Conservation (phyloP, 2,329 filamentous ascomycete genomes). For the Xylaria sp. region DNA sequence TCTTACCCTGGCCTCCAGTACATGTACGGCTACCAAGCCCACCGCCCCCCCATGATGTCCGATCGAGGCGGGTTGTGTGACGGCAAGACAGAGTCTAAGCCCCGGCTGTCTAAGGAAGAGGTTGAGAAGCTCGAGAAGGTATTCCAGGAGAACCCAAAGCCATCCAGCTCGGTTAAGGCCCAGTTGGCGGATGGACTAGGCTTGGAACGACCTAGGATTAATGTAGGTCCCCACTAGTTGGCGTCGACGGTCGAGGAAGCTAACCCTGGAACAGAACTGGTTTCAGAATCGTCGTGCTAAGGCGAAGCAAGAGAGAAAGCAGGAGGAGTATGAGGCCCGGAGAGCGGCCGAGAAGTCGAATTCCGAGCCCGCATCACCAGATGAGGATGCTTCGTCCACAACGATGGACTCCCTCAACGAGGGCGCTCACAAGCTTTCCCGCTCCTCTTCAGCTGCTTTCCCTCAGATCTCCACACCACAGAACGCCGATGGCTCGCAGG, state of each 20-base stretch:
- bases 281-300: conserved; percentile 63
- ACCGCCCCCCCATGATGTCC: conserved; percentile 23
- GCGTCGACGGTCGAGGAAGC: conserved; percentile 5
- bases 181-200: conserved; percentile 56
- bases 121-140: conserved; percentile 64
- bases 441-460: conserved; percentile 36
- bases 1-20: conserved; percentile 27
- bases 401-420: conserved; percentile 25
- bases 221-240: conserved; percentile 39
- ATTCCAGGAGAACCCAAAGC: conserved; percentile 60
- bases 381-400: conserved; percentile 20
- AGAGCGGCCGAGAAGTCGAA: conserved; percentile 36
- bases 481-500: conserved; percentile 15
- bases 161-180: conserved; percentile 57
- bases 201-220: conserved; percentile 59
- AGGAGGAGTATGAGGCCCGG: conserved; percentile 44
- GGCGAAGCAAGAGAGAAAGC: conserved; percentile 59
- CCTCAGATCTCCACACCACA: conserved; percentile 27
- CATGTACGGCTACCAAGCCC: conserved; percentile 30
- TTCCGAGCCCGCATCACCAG: conserved; percentile 34
- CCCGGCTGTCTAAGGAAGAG: conserved; percentile 66
- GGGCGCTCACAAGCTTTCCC: conserved; percentile 32
- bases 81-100: conserved; percentile 38
- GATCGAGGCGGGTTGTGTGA: conserved; percentile 27
- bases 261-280: conserved; percentile 52